Evolutionary conservation across 2,329 filamentous ascomycete genomes (phyloP).

Genomic region (Monilinia fructicola): DNA sequence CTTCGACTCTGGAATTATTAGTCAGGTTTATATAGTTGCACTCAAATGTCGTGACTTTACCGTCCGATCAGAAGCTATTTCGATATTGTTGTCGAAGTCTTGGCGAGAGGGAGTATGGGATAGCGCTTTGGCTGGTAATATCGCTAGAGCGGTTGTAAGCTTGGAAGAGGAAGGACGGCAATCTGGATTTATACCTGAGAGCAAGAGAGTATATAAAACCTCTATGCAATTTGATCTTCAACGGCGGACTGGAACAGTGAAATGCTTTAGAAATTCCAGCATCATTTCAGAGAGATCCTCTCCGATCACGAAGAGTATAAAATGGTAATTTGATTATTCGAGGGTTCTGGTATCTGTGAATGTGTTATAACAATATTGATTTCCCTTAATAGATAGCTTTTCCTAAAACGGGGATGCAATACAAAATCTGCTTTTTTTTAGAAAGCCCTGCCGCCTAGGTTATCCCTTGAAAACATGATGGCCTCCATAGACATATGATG

Average conservation of each 20-base stretch:
- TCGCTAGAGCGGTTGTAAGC: not conserved
- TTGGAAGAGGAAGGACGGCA: slow-evolving; percentile 16
- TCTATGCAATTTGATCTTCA: not conserved
- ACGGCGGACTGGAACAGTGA: slow-evolving; percentile 5
- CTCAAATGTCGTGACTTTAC: slow-evolving; percentile 11
- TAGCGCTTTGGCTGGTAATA: not conserved
- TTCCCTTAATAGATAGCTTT: too few species aligned
- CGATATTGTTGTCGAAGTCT: not conserved
- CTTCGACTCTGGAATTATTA: not conserved
- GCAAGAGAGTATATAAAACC: slow-evolving; percentile 1
- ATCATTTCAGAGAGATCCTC: not conserved
- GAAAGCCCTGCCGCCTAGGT: too few species aligned
- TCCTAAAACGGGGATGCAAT: too few species aligned
- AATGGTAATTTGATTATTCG: not conserved
- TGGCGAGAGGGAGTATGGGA: slow-evolving; percentile 12
- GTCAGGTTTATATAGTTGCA: slow-evolving; percentile 8
- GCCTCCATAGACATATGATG: too few species aligned
- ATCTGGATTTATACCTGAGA: not conserved
- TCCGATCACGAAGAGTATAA: not conserved
- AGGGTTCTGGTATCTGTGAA: too few species aligned
- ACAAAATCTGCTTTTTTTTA: too few species aligned
- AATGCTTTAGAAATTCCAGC: not conserved
- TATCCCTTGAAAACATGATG: too few species aligned
- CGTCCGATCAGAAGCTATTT: slow-evolving; percentile 4
- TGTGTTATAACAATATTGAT: too few species aligned